Evolutionary conservation across 179 eudicot species (phyloP).

Genomic region (Spinacia oleracea): DNA sequence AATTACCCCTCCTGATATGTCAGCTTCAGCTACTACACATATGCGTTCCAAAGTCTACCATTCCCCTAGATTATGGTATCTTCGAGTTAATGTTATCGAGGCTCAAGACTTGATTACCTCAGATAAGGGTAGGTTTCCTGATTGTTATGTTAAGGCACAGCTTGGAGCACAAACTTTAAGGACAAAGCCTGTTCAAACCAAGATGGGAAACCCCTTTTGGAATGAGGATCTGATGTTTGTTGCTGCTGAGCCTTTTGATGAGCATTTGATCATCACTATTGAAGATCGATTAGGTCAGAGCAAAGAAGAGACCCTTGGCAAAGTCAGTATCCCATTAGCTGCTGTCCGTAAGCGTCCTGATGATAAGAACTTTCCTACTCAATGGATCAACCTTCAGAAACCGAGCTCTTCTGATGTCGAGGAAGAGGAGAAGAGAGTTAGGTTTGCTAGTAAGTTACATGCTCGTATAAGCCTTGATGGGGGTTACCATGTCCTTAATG

Average conservation of each 20-base stretch:
- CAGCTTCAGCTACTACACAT: conserved; percentile 39
- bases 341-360: conserved; percentile 61
- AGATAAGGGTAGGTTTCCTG: conserved; percentile 60
- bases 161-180: conserved; percentile 50
- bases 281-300: conserved; percentile 65
- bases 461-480: conserved; percentile 81
- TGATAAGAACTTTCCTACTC: conserved; percentile 53
- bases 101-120: conserved; percentile 67
- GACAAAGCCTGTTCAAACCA: conserved; percentile 60
- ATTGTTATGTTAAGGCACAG: conserved; percentile 63
- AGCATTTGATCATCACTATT: conserved; percentile 58
- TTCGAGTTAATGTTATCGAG: conserved; percentile 77
- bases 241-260: conserved; percentile 93
- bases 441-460: conserved; percentile 74
- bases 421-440: conserved; percentile 39
- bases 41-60: conserved; percentile 81
- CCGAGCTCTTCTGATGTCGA: conserved; percentile 44
- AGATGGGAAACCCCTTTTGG: conserved; percentile 59
- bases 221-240: conserved; percentile 91
- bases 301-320: conserved; percentile 70
- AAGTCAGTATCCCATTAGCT: conserved; percentile 51
- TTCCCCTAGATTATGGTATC: conserved; percentile 88
- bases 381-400: conserved; percentile 66
- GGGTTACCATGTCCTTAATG: conserved; percentile 88
- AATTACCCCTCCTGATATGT: conserved; percentile 41